phyloP scores from a whole-genome alignment of 768 basidiomycete genomes.

The Leccinellum rugosiceps region DNA sequence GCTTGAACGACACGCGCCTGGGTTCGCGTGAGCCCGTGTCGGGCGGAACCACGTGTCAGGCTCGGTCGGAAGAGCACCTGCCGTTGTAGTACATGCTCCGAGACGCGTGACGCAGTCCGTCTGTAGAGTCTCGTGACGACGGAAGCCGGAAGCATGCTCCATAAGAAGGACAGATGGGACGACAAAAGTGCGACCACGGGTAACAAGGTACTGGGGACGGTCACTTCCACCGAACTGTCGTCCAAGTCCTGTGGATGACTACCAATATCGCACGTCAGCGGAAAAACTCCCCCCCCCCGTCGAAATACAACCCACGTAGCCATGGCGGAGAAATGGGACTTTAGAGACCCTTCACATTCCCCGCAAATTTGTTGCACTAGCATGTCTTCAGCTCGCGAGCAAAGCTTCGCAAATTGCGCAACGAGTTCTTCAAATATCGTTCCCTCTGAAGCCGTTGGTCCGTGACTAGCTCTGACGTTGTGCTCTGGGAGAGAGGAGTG shows the following conservation, averaged over 20 bases:
- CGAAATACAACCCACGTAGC: conserved; percentile 35
- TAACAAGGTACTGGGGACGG: conserved; percentile 69
- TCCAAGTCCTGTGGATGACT: conserved; percentile 14
- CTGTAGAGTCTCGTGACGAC: conserved; percentile 68
- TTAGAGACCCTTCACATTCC: conserved; percentile 77
- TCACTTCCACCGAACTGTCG: conserved; percentile 31
- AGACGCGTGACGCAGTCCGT: conserved; percentile 62
- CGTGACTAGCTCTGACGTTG: conserved; percentile 12
- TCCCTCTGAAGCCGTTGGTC: conserved; percentile 42
- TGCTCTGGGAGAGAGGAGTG: conserved; percentile 51
- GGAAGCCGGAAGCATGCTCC: conserved; percentile 56
- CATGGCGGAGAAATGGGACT: conserved; percentile 61
- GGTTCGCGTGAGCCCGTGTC: conserved; percentile 18
- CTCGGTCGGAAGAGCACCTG: conserved; percentile 76
- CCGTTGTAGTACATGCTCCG: conserved; percentile 80
- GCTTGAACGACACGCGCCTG: conserved; percentile 63
- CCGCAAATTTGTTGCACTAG: conserved; percentile 76
- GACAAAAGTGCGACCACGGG: conserved; percentile 77
- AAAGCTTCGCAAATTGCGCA: conserved; percentile 57
- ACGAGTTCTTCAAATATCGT: conserved; percentile 81
- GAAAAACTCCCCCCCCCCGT: neutral
- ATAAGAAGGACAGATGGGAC: conserved; percentile 70
- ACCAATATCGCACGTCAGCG: neutral
- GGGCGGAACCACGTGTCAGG: conserved; percentile 40
- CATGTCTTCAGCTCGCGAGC: conserved; percentile 80